Base-by-base conservation (phyloP, 495 filamentous ascomycete species). In the Evansstolkia leycettana region DNA sequence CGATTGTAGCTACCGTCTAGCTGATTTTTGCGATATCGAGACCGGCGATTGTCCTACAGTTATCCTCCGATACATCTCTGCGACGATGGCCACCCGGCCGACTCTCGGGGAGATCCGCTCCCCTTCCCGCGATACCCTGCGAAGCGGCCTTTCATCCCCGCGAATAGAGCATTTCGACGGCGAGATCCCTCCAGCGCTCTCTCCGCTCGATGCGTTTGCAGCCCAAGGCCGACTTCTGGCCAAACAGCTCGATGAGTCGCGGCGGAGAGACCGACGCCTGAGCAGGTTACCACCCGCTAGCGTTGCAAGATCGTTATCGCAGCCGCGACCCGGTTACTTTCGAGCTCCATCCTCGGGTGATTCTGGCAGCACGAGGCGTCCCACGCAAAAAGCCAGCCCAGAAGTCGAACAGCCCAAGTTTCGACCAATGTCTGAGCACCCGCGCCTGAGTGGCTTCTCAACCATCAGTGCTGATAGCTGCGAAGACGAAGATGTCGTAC, bases 121-220 rank as follows among this genome's bases (percentile, higher is more conserved):
- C 10, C 65, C 69, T 36, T 82, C 79, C 15, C 71, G 76, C 37
- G 67, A 72, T 12, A 72, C 75, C 14, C 52, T 72, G 28, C 55
- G 55, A 17, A 52, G 46, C 25, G 58, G 72, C 8, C 58, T 80
- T 5, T 65, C 67, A 34, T 85, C 81, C 2, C 80, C 82, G 28
- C 75, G 81, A 34, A 62, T 88, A 41, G 54, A 62, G 40, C 83
- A 89, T 51, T 67, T 79, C 35, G 79, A 82, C 33, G 90, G 89
- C 32, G 90, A 94, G 46, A 70, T 86, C 7, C 89, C 90, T 20
- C 90, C 90, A 11, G 80, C 87, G 19, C 73, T 95, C 32, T 96
- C 90, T 2, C 90, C 90, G 11, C 73, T 98, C 31, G 90, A 96
- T 67, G 89, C 90, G 26, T 84, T 98, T 42, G 86, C 85, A 12